Evolutionary conservation across 2,329 filamentous ascomycete species (phyloP).

Genomic region (Aureobasidium subglaciale): DNA sequence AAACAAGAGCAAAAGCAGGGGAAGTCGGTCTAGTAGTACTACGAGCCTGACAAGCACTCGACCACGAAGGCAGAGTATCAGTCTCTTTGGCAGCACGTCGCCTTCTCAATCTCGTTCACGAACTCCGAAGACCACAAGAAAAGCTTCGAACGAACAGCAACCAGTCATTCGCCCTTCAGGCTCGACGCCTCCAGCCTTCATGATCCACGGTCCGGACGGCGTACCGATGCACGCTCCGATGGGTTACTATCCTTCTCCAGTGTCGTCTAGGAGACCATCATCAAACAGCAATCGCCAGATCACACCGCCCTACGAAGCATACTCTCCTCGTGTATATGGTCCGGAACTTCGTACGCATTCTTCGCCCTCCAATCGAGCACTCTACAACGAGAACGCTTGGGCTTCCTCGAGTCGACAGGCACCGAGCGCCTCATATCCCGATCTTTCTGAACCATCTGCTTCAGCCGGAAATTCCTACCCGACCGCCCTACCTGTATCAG

Average conservation of each 20-base stretch:
- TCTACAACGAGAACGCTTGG: conserved; percentile 28
- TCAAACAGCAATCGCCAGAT: conserved; percentile 26
- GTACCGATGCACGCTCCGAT: conserved; percentile 36
- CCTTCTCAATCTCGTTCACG: conserved; percentile 25
- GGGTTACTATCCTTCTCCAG: conserved; percentile 22
- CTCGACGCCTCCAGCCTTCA: conserved; percentile 33
- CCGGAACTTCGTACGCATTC: conserved; percentile 28
- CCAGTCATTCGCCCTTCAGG: conserved; percentile 20
- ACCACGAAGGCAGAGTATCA: conserved; percentile 26
- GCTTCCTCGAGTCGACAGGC: conserved; percentile 33
- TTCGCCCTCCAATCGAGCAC: conserved; percentile 33
- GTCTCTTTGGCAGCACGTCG: conserved; percentile 25
- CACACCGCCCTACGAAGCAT: conserved; percentile 25
- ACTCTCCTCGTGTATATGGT: conserved; percentile 1
- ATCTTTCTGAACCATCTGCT: conserved; percentile 29
- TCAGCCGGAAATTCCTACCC: conserved; percentile 28
- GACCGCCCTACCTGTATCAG: conserved; percentile 27
- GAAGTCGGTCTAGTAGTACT: conserved; percentile 29
- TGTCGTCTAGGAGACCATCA: conserved; percentile 20
- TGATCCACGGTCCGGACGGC: conserved; percentile 43
- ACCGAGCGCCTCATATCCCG: conserved; percentile 29
- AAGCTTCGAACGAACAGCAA: conserved; percentile 24
- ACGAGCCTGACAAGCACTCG: conserved; percentile 32
- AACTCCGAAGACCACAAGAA: conserved; percentile 22
- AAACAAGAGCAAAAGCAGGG: conserved; percentile 24